phyloP scores from a whole-genome alignment of 257 asterid genomes.

The Solanum neorickii region DNA sequence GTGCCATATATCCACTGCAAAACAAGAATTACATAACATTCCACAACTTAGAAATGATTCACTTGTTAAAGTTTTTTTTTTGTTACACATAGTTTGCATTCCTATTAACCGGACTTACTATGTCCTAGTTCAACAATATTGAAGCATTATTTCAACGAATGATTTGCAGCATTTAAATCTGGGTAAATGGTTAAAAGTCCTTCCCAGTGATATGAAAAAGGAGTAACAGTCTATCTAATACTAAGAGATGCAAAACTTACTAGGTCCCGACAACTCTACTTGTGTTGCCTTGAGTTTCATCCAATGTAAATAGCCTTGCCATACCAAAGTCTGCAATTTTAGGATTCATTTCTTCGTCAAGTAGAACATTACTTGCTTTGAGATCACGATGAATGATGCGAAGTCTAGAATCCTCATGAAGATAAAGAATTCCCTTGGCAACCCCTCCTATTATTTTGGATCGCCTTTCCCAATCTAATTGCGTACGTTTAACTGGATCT shows the following conservation, averaged over 20 bases:
- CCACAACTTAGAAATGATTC: background rate
- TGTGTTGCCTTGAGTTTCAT: background rate
- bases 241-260: background rate
- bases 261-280: background rate
- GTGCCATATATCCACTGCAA: constrained; percentile 8
- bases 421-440: constrained; percentile 9
- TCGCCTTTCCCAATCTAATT: background rate
- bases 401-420: constrained; percentile 13
- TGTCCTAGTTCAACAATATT: background rate
- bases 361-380: constrained; percentile 25
- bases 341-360: constrained; percentile 22
- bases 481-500: background rate
- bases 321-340: constrained; percentile 26
- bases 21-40: background rate
- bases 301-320: constrained; percentile 1
- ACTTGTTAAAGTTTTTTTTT: background rate
- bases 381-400: constrained; percentile 26
- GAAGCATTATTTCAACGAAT: background rate
- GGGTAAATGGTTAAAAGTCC: background rate
- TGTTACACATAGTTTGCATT: background rate
- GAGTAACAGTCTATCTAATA: background rate
- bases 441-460: constrained; percentile 9
- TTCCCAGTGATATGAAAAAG: background rate
- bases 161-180: background rate
- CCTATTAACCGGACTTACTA: too few relatives aligned